Base-by-base conservation (phyloP, 2,329 filamentous ascomycete genomes). In the Sporothrix luriei region DNA sequence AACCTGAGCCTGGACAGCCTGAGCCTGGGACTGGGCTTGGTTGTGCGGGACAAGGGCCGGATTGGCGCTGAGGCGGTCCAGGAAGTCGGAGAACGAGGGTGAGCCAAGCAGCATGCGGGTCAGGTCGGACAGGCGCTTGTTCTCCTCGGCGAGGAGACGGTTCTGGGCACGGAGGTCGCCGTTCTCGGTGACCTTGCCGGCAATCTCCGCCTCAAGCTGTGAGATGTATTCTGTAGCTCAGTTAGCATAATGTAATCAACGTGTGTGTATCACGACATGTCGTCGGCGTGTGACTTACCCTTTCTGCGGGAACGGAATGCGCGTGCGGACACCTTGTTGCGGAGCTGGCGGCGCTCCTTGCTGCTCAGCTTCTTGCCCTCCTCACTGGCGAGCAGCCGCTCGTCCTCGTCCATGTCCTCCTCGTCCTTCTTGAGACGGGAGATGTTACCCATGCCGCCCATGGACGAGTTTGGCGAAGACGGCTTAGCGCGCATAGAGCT, bases 351-450 rank as follows among this genome's bases (percentile, higher is more conserved):
- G 71, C 95, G 90, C 81, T 98, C 94, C 83, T 98, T 98, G 84
- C 93, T 97, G 81, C 90, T 95, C n/a, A 99, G 87, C 84, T 97
- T 97, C 89, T 99, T 99, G 76, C 94, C 95, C 81, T 97, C 94
- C 76, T 99, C 95, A 72, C 93, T 97, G n/a, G 93, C 93, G 26
- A 97, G 84, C 11, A 97, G 84, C 74, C 92, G 87, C 84, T 98
- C 95, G 76, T 98, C 95, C 79, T 97, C 94, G 75, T 99, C 95
- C 94, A 99, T 98, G 68, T 98, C 94, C 72, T 97, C 94, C 76
- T 98, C 94, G 57, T 97, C 93, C 85, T 98, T 98, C 85, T 90
- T 94, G 73, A 87, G 81, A 73, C 90, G 90, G 1, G 68, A 21
- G 75, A 93, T 86, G 77, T 92, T 90, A 69, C 88, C 84, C n/a